Base-by-base conservation (phyloP, 176 grass and related monocot genomes). In the Oryza meridionalis region DNA sequence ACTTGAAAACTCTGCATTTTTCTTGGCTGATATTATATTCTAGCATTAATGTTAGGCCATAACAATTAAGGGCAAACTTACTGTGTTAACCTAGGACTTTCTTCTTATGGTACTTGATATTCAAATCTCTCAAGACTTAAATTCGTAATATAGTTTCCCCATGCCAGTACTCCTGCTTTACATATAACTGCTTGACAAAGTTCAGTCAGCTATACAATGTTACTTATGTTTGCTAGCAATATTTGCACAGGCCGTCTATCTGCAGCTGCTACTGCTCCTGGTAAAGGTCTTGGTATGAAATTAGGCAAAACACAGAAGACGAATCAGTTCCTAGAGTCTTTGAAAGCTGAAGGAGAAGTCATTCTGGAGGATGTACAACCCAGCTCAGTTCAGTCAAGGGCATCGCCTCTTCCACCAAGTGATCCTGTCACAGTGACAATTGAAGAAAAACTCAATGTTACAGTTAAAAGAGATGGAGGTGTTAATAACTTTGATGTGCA, bases 341-440 rank as follows among this genome's bases (percentile, higher is more conserved):
- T 97, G 76, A 90, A 97, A 90, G 94, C 92, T 72, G 94, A 93
- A 93, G 94, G 94, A 85, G 94, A 96, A 72, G 86, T 93, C 43
- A 96, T 96, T 79, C 90, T 89, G 82, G 94, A 96, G 81, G 94
- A 96, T 86, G 93, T 79, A 50, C 93, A 92, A 79, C 50, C 86
- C 78, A 90, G 76, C 72, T 31, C 78, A 70, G 32, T 77, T 85
- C 82, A 51, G 45, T 80, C 86, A 45, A 89, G 85, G 67, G 58
- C 71, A 1, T 72, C 88, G 45, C 40, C 85, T 91, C 77, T 88
- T 69, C 84, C 76, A 68, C 81, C 89, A 24, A 90, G 58, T 79
- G 91, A 97, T 91, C 91, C 91, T 69, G 24, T 97, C 80, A 94
- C 87, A 65, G 81, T 97, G 70, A 94, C 94, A 38, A 90, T 97